These are phyloP conservation scores for Penstemon barbatus DNA, from an alignment of 257 asterid species.

Conservation along the genomic window DNA sequence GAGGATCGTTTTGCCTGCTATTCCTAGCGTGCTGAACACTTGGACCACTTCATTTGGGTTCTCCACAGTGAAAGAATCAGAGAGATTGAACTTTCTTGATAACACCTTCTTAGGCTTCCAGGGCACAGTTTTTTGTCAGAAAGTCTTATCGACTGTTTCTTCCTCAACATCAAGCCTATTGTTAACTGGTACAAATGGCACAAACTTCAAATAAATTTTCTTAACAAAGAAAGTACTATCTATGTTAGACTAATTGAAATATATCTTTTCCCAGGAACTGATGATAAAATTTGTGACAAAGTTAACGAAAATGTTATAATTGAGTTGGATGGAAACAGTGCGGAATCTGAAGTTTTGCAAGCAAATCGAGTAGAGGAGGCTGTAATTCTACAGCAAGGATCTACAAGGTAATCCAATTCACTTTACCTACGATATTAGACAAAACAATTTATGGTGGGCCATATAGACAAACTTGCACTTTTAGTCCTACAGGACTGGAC, in stretches of 20 bases:
- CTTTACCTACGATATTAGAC: slow-evolving; percentile 13
- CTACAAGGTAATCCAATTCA: slow-evolving; percentile 41
- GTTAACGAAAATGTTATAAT: slow-evolving; percentile 17
- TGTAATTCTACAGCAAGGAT: slow-evolving; percentile 41
- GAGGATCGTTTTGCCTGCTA: slow-evolving; percentile 89
- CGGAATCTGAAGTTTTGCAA: slow-evolving; percentile 49
- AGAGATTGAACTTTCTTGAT: slow-evolving; percentile 53
- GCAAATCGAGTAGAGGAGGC: slow-evolving; percentile 39
- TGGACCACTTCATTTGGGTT: slow-evolving; percentile 85
- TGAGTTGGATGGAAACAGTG: slow-evolving; percentile 38
- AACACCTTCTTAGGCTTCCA: slow-evolving; percentile 73
- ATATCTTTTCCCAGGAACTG: slow-evolving; percentile 42
- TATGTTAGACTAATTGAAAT: slow-evolving; percentile 9
- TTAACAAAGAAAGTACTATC: slow-evolving; percentile 4
- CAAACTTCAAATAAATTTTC: background rate
- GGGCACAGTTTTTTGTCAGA: slow-evolving; percentile 80
- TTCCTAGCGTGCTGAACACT: slow-evolving; percentile 60
- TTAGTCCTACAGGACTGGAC: no score
- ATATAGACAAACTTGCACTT: no score
- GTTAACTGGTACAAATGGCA: slow-evolving; percentile 43
- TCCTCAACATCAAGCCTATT: slow-evolving; percentile 29
- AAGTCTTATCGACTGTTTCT: slow-evolving; percentile 37
- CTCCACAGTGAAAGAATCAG: slow-evolving; percentile 57
- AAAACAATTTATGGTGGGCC: background rate
- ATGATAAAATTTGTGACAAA: slow-evolving; percentile 27